Evolutionary conservation across 176 grass and related monocot genomes (phyloP).

Genomic region (Oryza punctata): DNA sequence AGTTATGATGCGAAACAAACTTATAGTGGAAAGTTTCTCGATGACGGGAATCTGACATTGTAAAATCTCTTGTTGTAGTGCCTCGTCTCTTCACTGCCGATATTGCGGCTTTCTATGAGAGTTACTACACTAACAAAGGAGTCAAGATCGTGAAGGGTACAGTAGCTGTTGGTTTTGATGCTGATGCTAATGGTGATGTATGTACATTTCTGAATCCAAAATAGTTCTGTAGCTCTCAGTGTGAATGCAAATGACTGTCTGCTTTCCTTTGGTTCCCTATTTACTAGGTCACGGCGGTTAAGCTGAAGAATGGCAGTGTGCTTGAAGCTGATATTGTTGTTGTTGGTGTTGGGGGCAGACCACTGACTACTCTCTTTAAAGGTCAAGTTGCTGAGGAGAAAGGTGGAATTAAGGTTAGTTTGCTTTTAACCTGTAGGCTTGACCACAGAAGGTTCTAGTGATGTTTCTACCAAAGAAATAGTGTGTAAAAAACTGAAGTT

Average conservation of each 20-base stretch:
- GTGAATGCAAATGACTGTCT: slow-evolving; percentile 6
- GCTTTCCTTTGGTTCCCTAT: slow-evolving; percentile 24
- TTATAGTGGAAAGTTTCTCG: neutral
- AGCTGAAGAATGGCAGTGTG: slow-evolving; percentile 80
- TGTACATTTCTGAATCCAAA: slow-evolving; percentile 33
- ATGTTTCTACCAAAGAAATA: slow-evolving; percentile 28
- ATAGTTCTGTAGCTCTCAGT: slow-evolving; percentile 7
- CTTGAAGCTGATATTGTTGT: slow-evolving; percentile 85
- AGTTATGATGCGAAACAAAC: slow-evolving; percentile 14
- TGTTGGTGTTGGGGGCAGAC: slow-evolving; percentile 88
- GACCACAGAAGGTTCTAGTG: neutral
- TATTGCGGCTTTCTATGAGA: slow-evolving; percentile 92
- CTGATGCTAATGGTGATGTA: slow-evolving; percentile 80
- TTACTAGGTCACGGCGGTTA: slow-evolving; percentile 77
- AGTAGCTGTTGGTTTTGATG: slow-evolving; percentile 82
- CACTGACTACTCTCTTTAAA: slow-evolving; percentile 80
- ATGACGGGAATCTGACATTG: neutral
- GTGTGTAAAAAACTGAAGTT: neutral
- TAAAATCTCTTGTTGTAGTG: slow-evolving; percentile 64
- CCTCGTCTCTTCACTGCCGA: slow-evolving; percentile 84
- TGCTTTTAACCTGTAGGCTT: neutral
- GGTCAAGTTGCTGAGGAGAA: slow-evolving; percentile 89
- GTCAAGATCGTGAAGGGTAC: slow-evolving; percentile 88
- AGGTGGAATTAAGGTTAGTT: slow-evolving; percentile 95
- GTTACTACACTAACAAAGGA: slow-evolving; percentile 92